Evolutionary conservation across 257 asterid genomes (phyloP).

Genomic region (Buddleja alternifolia): DNA sequence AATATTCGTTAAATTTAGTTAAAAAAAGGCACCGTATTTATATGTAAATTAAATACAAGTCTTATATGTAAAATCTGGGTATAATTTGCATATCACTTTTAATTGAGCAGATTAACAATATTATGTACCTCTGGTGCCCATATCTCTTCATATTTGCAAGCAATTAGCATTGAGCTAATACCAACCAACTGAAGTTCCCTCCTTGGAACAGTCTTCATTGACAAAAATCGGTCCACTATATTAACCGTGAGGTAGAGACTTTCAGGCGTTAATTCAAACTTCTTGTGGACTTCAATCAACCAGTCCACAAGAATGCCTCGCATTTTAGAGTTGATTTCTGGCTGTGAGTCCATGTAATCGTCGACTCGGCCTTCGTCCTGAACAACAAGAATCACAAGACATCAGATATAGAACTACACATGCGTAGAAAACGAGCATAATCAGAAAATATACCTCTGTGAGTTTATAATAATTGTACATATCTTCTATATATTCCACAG

Average conservation of each 20-base stretch:
- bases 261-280: conserved; percentile 71
- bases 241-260: conserved; percentile 69
- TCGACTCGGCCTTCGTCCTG: conserved; percentile 54
- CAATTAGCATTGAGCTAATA: conserved; percentile 81
- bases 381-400: neutral
- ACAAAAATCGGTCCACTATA: conserved; percentile 68
- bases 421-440: neutral
- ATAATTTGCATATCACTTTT: neutral
- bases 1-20: neutral
- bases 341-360: conserved; percentile 73
- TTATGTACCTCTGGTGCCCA: conserved; percentile 90
- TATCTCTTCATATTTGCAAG: conserved; percentile 91
- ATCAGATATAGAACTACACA: neutral
- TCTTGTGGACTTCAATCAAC: conserved; percentile 80
- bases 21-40: too few species aligned
- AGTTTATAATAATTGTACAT: conserved; percentile 64
- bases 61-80: too few species aligned
- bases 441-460: conserved; percentile 48
- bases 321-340: conserved; percentile 70
- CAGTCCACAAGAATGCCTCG: conserved; percentile 84
- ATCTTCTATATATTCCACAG: conserved; percentile 76
- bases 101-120: neutral
- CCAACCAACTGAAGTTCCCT: conserved; percentile 89
- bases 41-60: too few species aligned
- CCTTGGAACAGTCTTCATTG: conserved; percentile 51